Percentiles rank a stretch among this genome's conserved stretches.
Evolutionary conservation across 2,329 filamentous ascomycete species (phyloP).

Genomic region (Colletotrichum lupini): DNA sequence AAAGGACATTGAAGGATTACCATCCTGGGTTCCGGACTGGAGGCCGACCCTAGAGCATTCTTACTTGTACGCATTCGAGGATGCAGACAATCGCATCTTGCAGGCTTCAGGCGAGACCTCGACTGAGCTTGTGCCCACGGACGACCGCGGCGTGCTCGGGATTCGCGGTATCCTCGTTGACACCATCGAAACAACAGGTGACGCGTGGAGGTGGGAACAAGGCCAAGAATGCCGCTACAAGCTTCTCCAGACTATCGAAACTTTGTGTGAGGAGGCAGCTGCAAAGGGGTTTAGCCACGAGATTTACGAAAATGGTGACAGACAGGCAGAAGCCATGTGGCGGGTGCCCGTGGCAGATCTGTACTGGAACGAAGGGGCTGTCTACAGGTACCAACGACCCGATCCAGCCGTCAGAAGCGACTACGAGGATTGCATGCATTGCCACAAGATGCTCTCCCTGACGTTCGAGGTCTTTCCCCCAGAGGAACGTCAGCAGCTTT

Average conservation of each 20-base stretch:
- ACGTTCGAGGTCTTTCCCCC: background rate
- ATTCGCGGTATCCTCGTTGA: conserved; percentile 28
- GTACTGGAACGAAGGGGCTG: background rate
- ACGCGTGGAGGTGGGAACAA: conserved; percentile 17
- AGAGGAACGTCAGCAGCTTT: background rate
- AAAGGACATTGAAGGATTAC: conserved; percentile 37
- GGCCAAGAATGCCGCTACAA: background rate
- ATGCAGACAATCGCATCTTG: background rate
- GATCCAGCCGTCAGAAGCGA: background rate
- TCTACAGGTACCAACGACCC: background rate
- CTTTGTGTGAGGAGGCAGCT: conserved; percentile 6
- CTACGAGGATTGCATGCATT: conserved; percentile 17
- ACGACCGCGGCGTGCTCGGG: conserved; percentile 9
- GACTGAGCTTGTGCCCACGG: background rate
- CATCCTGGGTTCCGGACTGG: conserved; percentile 54
- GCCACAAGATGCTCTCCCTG: background rate
- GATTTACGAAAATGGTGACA: background rate
- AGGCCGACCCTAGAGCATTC: conserved; percentile 30
- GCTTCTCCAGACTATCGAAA: conserved; percentile 1
- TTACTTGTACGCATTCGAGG: conserved; percentile 9
- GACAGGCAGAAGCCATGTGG: conserved; percentile 28
- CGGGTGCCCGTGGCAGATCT: conserved; percentile 24
- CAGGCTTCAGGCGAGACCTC: conserved; percentile 9
- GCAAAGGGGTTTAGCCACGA: background rate
- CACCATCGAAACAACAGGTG: conserved; percentile 21